phyloP scores from a whole-genome alignment of 257 asterid species.

The Craterostigma plantagineum region DNA sequence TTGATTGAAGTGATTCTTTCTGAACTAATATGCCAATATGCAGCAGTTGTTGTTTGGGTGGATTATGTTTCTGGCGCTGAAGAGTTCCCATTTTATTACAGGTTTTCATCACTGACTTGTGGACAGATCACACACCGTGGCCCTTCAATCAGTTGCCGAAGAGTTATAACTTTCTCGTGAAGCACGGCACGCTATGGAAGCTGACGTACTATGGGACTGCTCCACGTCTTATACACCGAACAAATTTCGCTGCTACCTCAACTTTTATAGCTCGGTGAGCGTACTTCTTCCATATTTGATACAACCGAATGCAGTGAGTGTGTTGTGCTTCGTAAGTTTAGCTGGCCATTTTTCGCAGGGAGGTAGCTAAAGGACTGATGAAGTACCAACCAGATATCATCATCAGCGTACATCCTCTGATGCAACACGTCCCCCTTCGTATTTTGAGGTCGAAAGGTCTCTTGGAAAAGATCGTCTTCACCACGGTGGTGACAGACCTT shows the following conservation, averaged over 20 bases:
- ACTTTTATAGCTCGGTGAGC: conserved; percentile 87
- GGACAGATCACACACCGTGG: conserved; percentile 99
- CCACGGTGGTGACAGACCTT: conserved; percentile 88
- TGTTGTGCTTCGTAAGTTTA: too few species aligned
- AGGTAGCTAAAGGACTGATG: conserved; percentile 93
- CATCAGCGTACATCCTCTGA: conserved; percentile 93
- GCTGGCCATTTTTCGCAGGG: too few species aligned
- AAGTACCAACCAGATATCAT: conserved; percentile 90
- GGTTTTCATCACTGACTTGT: conserved; percentile 83
- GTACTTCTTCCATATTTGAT: conserved; percentile 6
- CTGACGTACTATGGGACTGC: conserved; percentile 85
- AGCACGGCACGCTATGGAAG: conserved; percentile 83
- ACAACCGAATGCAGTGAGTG: not conserved
- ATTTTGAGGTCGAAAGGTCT: conserved; percentile 83
- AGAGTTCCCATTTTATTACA: conserved; percentile 20
- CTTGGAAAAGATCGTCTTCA: conserved; percentile 79
- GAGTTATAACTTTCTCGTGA: conserved; percentile 92
- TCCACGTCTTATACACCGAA: conserved; percentile 78
- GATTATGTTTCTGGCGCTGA: conserved; percentile 4
- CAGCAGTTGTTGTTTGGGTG: conserved; percentile 8
- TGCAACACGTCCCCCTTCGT: conserved; percentile 98
- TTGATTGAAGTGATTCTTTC: not conserved
- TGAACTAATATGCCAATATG: conserved; percentile 2
- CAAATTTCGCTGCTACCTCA: conserved; percentile 95
- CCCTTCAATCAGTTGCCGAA: conserved; percentile 94